Percentiles rank a stretch among this genome's conserved stretches.
Conservation (phyloP, 2,329 filamentous ascomycete genomes). For the Botryotinia convoluta region DNA sequence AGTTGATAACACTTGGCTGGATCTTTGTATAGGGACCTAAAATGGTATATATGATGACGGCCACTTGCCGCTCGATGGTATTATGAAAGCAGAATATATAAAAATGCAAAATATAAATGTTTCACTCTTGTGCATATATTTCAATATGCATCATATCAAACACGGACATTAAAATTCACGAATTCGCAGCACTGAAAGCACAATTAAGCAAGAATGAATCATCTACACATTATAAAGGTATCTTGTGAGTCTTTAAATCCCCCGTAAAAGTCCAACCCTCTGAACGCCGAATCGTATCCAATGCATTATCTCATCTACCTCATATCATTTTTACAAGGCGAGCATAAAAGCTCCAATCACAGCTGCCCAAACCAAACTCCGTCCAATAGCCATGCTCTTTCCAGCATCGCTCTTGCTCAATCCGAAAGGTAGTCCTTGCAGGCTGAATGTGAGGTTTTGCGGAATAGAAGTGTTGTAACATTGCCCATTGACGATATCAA, state of each 20-base stretch:
- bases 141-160: background rate
- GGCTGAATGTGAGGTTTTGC: slow-evolving; percentile 70
- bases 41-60: background rate
- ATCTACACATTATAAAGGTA: background rate
- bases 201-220: background rate
- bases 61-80: background rate
- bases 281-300: slow-evolving; percentile 10
- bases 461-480: slow-evolving; percentile 63
- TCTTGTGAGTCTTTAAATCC: background rate
- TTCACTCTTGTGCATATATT: too few relatives aligned
- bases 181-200: background rate
- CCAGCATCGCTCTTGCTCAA: slow-evolving; percentile 31
- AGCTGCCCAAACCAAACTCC: background rate
- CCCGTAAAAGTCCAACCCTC: background rate
- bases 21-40: too few relatives aligned
- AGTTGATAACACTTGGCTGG: background rate
- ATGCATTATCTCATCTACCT: slow-evolving; percentile 6
- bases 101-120: too few relatives aligned
- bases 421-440: slow-evolving; percentile 56
- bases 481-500: slow-evolving; percentile 66
- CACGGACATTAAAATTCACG: background rate
- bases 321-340: background rate
- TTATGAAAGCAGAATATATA: background rate
- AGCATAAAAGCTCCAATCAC: background rate
- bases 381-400: background rate